These are phyloP conservation scores for Pestalotiopsis sp. DNA, from an alignment of 2,329 filamentous ascomycete genomes.

Conservation along the genomic window DNA sequence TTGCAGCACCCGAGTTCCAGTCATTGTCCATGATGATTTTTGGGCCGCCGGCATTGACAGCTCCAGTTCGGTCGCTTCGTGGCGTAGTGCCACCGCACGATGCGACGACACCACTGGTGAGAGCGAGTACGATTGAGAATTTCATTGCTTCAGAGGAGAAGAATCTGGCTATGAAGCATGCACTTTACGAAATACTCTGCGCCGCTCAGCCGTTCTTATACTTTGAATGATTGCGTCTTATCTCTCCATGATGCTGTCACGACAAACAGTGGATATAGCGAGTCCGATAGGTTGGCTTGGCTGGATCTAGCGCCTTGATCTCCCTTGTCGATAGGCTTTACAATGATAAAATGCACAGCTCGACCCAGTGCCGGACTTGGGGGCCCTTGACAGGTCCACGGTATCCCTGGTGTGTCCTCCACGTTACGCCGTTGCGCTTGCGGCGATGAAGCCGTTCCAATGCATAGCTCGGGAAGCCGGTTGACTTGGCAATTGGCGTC, in stretches of 20 bases:
- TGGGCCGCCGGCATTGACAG: slow-evolving; percentile 14
- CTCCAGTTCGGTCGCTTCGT: slow-evolving; percentile 1
- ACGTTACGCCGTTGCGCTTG: not conserved
- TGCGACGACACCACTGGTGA: slow-evolving; percentile 3
- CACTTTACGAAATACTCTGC: not conserved
- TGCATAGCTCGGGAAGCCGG: not conserved
- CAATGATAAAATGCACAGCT: not conserved
- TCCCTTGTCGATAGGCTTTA: not conserved
- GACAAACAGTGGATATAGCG: not conserved
- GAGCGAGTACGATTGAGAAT: not conserved
- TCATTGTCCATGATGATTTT: slow-evolving; percentile 47
- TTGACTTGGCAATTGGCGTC: not conserved
- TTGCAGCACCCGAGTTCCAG: slow-evolving; percentile 44
- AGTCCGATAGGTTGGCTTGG: not conserved
- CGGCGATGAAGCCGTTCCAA: slow-evolving; percentile 1
- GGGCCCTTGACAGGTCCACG: not conserved
- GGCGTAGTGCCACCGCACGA: not conserved
- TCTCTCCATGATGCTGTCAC: slow-evolving; percentile 3
- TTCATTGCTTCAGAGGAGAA: not conserved
- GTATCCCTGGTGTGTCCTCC: not conserved
- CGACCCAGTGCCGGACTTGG: not conserved
- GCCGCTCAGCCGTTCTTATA: not conserved
- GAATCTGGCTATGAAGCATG: not conserved
- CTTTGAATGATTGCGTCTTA: slow-evolving; percentile 3
- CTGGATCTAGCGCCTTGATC: not conserved